Evolutionary conservation across 2,329 filamentous ascomycete genomes (phyloP).

Genomic region (Pestalotiopsis sp.): DNA sequence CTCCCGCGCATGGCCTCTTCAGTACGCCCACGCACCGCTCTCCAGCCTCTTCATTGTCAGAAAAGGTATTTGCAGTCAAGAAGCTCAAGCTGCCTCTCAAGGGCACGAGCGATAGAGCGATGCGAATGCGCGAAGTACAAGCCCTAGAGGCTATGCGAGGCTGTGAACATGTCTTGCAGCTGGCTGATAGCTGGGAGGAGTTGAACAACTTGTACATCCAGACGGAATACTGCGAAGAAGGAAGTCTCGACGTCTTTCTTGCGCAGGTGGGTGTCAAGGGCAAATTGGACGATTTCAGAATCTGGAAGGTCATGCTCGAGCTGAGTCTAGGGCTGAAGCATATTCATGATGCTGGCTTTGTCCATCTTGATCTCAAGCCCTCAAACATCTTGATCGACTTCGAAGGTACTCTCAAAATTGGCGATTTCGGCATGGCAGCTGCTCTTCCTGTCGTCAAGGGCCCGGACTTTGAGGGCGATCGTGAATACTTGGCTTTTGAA

Average conservation of each 20-base stretch:
- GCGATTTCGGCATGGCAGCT: conserved; percentile 83
- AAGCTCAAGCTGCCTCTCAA: conserved; percentile 82
- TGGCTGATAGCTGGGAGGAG: conserved; percentile 86
- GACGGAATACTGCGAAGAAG: conserved; percentile 95
- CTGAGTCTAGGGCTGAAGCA: conserved; percentile 83
- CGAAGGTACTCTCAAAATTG: conserved; percentile 82
- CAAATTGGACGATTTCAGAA: conserved; percentile 92
- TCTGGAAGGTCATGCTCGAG: conserved; percentile 97
- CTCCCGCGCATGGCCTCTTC: conserved; percentile 44
- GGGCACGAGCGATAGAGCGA: conserved; percentile 78
- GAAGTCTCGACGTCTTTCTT: conserved; percentile 85
- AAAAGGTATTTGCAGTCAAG: conserved; percentile 86
- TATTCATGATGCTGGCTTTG: conserved; percentile 86
- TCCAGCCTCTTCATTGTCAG: conserved; percentile 56
- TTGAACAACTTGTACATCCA: conserved; percentile 90
- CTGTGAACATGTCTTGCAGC: conserved; percentile 83
- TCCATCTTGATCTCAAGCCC: conserved; percentile 84
- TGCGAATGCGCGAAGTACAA: conserved; percentile 82
- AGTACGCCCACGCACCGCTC: conserved; percentile 51
- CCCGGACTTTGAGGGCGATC: conserved; percentile 90
- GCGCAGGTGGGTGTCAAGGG: conserved; percentile 81
- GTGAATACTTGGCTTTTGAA: conserved; percentile 94
- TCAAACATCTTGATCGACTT: conserved; percentile 83
- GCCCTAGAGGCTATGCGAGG: conserved; percentile 77
- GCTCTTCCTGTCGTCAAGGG: conserved; percentile 74